Percentiles rank a stretch among this genome's conserved stretches.
Evolutionary conservation across 495 filamentous ascomycete genomes (phyloP).

Genomic region (Lophiotrema nucula): DNA sequence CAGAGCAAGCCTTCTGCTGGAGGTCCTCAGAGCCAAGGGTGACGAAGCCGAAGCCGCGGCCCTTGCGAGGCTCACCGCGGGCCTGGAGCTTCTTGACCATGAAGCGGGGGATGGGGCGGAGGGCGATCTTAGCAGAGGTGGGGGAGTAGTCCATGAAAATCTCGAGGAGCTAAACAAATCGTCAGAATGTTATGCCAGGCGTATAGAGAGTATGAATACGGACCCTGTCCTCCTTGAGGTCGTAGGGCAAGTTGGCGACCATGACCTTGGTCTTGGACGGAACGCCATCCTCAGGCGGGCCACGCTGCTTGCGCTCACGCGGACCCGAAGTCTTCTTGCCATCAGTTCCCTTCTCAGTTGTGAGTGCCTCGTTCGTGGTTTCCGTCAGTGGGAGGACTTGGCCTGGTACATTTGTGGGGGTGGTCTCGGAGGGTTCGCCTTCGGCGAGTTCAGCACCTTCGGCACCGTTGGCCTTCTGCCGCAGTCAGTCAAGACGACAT

Average conservation of each 20-base stretch:
- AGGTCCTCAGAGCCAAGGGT: conserved; percentile 91
- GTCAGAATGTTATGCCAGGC: conserved; percentile 44
- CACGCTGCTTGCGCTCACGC: conserved; percentile 74
- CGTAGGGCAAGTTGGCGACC: conserved; percentile 98
- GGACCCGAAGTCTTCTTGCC: conserved; percentile 42
- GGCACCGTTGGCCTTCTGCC: conserved; percentile 32
- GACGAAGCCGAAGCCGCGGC: conserved; percentile 97
- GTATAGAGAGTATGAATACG: not conserved
- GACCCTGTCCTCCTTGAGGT: conserved; percentile 95
- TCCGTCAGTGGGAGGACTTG: conserved; percentile 58
- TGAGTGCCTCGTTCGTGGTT: conserved; percentile 57
- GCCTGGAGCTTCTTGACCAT: conserved; percentile 99
- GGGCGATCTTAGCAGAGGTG: conserved; percentile 92
- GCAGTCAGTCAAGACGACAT: not conserved
- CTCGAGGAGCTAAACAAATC: conserved; percentile 75
- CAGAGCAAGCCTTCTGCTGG: conserved; percentile 91
- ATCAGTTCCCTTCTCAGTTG: conserved; percentile 49
- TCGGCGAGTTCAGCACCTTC: conserved; percentile 34
- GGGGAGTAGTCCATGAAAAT: conserved; percentile 88
- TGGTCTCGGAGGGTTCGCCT: conserved; percentile 43
- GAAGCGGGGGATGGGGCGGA: conserved; percentile 97
- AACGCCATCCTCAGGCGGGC: conserved; percentile 95
- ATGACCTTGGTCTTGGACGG: conserved; percentile 99
- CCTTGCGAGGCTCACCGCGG: conserved; percentile 97
- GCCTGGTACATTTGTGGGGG: conserved; percentile 53